Base-by-base conservation (phyloP, 176 grass and related monocot genomes). In the Raddia guianensis region DNA sequence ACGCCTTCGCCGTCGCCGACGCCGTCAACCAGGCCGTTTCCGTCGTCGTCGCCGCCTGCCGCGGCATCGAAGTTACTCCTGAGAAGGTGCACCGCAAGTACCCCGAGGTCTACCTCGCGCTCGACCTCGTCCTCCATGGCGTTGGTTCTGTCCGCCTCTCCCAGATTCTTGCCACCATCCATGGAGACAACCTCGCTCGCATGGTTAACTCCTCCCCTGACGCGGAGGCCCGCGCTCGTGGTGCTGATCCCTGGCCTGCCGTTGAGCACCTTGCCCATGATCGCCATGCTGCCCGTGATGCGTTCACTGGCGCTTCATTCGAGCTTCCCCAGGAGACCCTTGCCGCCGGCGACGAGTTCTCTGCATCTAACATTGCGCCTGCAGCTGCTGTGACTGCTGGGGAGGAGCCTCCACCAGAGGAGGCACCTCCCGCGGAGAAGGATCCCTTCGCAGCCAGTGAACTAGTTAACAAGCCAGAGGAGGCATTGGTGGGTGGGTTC, bases 51-150 rank as follows among this genome's bases (percentile, higher is more conserved):
- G 86, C 96, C 15, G 96, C 96, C 16, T 99, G 96, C 76, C 90
- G 92, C 34, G 92, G 96, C 53, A 84, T 99, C 63, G 96, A 99
- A 13, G 96, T 90, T 61, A 95, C 92, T 14, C 96, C 96, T 3
- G 92, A 99, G 60, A 99, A 99, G 86, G 83, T 99, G 48, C 90
- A 95, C 52, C 92, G 92, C 52, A 99, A 99, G 82, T 99, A 95
- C 80, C 92, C 96, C 3, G 96, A 99, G 88, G 90, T 99, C 14
- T 99, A 99, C 68, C 90, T 99, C 84, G 96, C 96, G 3, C 90
- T 99, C 47, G 96, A 99, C 67, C 93, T 99, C 74, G 90, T 98
- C 70, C 92, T 99, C 55, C 92, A 91, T 46, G 96, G 96, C 78
- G 86, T 92, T 18, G 92, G 96, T 11, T 83, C 90, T 76, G 92